A percentile compares a stretch with the other conserved stretches of the same genome.
These are phyloP conservation scores for Hygrocybe punicea DNA, from an alignment of 768 basidiomycete species.

Conservation along the genomic window DNA sequence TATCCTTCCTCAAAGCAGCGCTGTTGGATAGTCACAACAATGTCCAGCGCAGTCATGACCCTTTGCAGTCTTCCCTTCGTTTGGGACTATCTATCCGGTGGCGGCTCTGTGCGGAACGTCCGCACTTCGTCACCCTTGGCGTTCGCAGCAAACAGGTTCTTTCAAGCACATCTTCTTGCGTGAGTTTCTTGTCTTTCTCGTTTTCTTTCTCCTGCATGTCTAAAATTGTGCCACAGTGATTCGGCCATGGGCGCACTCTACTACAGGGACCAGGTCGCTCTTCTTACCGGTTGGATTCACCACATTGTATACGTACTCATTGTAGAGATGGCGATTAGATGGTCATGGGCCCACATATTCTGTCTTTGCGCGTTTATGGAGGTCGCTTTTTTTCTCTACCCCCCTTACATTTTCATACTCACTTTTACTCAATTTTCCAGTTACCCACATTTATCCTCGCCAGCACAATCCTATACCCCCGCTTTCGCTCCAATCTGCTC, in stretches of 20 bases:
- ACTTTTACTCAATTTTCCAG: constrained; percentile 25
- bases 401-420: not conserved
- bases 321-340: constrained; percentile 37
- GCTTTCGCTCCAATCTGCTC: constrained; percentile 44
- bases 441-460: constrained; percentile 55
- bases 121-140: constrained; percentile 20
- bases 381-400: constrained; percentile 19
- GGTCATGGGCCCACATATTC: constrained; percentile 42
- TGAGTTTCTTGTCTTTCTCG: constrained; percentile 21
- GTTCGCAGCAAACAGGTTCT: constrained; percentile 34
- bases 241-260: constrained; percentile 43
- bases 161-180: constrained; percentile 47
- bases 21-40: constrained; percentile 47
- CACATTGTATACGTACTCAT: constrained; percentile 43
- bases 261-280: constrained; percentile 46
- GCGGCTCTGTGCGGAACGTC: constrained; percentile 26
- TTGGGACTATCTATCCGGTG: constrained; percentile 23
- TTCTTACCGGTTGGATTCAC: constrained; percentile 55
- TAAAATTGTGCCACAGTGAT: constrained; percentile 32
- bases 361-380: constrained; percentile 48
- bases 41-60: constrained; percentile 42
- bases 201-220: constrained; percentile 10
- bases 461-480: constrained; percentile 42
- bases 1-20: constrained; percentile 40
- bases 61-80: constrained; percentile 41